Conservation (phyloP, 352 stramenopile species). For the Phytophthora ohioensis region DNA sequence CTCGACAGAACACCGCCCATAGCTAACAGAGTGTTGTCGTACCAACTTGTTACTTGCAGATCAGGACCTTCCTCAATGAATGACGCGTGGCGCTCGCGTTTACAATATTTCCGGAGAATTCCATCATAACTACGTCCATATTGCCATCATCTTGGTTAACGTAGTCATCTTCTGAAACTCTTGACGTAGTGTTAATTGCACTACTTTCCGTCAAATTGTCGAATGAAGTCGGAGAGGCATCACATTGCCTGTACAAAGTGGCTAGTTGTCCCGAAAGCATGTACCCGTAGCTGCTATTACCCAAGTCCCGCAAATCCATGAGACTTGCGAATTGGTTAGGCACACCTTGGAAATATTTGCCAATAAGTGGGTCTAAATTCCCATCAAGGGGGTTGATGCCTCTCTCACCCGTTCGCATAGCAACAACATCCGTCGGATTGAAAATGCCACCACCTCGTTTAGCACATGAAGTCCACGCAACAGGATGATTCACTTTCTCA, state of each 20-base stretch:
- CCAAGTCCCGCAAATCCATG: constrained; percentile 60
- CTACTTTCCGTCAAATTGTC: background rate
- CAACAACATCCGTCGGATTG: constrained; percentile 51
- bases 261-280: constrained; percentile 54
- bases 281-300: constrained; percentile 64
- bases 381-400: constrained; percentile 48
- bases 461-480: constrained; percentile 62
- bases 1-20: constrained; percentile 41
- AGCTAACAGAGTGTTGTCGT: constrained; percentile 45
- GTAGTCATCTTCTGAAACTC: constrained; percentile 20
- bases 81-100: constrained; percentile 16
- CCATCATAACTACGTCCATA: constrained; percentile 25
- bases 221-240: constrained; percentile 35
- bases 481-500: constrained; percentile 54
- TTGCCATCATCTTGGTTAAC: constrained; percentile 31
- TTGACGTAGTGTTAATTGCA: constrained; percentile 3
- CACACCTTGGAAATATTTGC: constrained; percentile 48
- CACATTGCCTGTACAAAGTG: constrained; percentile 52
- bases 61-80: constrained; percentile 40
- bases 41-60: constrained; percentile 34
- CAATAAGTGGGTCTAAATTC: constrained; percentile 38
- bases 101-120: constrained; percentile 15
- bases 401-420: constrained; percentile 51
- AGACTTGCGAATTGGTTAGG: constrained; percentile 53
- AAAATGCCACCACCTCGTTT: constrained; percentile 51